Evolutionary conservation across 1,284 basidiomycete genomes (phyloP), one percentile per base, ranked within the genome.

Genomic region (Moniliophthora roreri): DNA sequence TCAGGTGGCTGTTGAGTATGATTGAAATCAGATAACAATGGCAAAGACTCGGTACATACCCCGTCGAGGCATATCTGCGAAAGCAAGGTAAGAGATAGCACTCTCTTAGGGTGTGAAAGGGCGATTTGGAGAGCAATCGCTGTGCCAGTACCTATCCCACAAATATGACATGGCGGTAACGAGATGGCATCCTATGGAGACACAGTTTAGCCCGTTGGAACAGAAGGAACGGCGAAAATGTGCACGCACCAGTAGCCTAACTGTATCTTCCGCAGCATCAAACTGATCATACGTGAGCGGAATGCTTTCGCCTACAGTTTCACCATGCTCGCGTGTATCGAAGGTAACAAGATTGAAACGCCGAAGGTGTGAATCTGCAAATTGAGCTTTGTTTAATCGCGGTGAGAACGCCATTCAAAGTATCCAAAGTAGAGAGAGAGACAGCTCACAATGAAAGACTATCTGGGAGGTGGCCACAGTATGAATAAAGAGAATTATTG

Each of bases 401-500:
- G 39, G 10, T 18, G 16, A 18, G 10, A 10, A 5, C 4, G 21
- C 5, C 39, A 16, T 2, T n/a, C n/a, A n/a, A n/a, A n/a, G n/a
- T n/a, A n/a, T n/a, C n/a, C 11, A 16, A 21, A 40, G n/a, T 10
- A 40, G 21, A 9, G n/a, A 18, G 10, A 40, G 9, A 16, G 21
- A 18, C 10, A 6, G 3, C 57, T 40, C 39, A 55, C 54, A 37
- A 28, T 60, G 54, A 35, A 36, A 58, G 28, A 52, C 51, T 20
- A 50, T 45, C 39, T 49, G 39, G 18, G 48, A 32, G 20, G 53
- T 37, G 18, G 48, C 55, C 5, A 58, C 47, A 40, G 58, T 48
- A 24, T 60, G 58, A 11, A 60, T 40, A 36, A 60, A 58, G 10
- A 60, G 34, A 20, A 60, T 23, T 24, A 54, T 60, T 3, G 58